Percentiles rank a stretch among this genome's conserved stretches.
Conservation (phyloP, 1,284 basidiomycete species). For the Ceraceosorus guamensis region DNA sequence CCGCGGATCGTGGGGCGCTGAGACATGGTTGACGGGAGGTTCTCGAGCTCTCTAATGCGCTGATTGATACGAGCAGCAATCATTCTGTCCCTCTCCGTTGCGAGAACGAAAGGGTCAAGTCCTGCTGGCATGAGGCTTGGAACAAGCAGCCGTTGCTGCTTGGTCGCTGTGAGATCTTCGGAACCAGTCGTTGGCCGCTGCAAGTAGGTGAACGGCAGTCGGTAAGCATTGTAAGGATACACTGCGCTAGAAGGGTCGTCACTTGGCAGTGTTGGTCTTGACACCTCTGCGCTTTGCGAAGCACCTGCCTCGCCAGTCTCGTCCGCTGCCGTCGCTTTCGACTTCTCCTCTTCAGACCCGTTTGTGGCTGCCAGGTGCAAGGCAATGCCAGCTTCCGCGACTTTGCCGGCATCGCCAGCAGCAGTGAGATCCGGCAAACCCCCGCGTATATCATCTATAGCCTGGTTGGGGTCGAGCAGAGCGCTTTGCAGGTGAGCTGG, state of each 20-base stretch:
- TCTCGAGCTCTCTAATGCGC: constrained; percentile 80
- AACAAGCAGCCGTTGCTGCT: constrained; percentile 71
- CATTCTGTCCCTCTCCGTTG: constrained; percentile 84
- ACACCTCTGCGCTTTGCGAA: constrained; percentile 33
- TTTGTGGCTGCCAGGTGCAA: constrained; percentile 59
- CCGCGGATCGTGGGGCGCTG: constrained; percentile 30
- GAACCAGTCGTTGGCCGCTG: constrained; percentile 35
- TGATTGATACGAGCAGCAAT: constrained; percentile 83
- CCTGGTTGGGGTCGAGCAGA: constrained; percentile 50
- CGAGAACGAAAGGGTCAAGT: constrained; percentile 80
- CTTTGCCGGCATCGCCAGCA: constrained; percentile 64
- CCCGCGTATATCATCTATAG: constrained; percentile 26
- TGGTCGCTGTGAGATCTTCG: constrained; percentile 53
- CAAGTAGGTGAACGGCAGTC: constrained; percentile 66
- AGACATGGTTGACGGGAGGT: constrained; percentile 66
- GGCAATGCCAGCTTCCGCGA: constrained; percentile 62
- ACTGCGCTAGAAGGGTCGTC: constrained; percentile 72
- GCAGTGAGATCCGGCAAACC: constrained; percentile 54
- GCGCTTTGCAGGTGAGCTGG: constrained; percentile 73
- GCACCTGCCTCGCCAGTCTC: constrained; percentile 15
- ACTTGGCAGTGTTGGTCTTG: constrained; percentile 26
- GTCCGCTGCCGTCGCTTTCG: constrained; percentile 9
- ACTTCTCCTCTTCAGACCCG: constrained; percentile 44
- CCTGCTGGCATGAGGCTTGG: constrained; percentile 88
- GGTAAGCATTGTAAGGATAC: constrained; percentile 93